phyloP scores from a whole-genome alignment of 2,329 filamentous ascomycete genomes.

The Metarhizium robertsii region DNA sequence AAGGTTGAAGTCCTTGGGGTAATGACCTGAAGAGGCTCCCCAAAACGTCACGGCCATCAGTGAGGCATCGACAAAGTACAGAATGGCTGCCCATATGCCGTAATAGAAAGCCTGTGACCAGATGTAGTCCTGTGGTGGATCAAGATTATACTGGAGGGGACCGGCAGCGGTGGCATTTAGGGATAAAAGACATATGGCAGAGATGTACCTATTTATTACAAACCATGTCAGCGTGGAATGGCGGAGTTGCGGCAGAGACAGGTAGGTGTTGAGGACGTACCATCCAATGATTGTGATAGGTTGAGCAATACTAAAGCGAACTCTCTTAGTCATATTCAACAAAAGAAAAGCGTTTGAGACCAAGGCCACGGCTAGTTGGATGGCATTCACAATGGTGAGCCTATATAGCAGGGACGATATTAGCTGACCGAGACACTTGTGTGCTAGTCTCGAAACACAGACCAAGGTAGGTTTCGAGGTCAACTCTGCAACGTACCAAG shows the following conservation, averaged over 20 bases:
- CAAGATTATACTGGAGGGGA: conserved; percentile 30
- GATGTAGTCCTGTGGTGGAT: conserved; percentile 40
- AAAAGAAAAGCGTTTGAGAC: conserved; percentile 73
- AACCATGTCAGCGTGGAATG: neutral
- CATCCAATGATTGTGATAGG: conserved; percentile 78
- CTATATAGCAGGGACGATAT: conserved; percentile 29
- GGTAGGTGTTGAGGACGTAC: conserved; percentile 30
- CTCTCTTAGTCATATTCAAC: conserved; percentile 73
- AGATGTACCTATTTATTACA: conserved; percentile 36
- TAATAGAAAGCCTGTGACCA: conserved; percentile 84
- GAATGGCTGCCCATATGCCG: conserved; percentile 65
- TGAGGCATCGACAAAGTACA: conserved; percentile 72
- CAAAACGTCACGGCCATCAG: conserved; percentile 72
- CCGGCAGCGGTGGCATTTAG: conserved; percentile 59
- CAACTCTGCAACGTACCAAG: conserved; percentile 43
- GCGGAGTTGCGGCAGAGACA: neutral
- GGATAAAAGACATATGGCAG: conserved; percentile 54
- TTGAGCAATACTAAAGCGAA: conserved; percentile 74
- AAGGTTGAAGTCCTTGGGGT: conserved; percentile 68
- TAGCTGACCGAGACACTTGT: neutral
- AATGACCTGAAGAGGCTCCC: conserved; percentile 61
- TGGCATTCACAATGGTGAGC: conserved; percentile 66
- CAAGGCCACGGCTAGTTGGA: conserved; percentile 67
- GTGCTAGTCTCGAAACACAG: neutral
- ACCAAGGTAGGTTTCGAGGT: too few relatives aligned